Evolutionary conservation across 2,329 filamentous ascomycete genomes (phyloP), one percentile per base, ranked within the genome.

Genomic region (Pseudogymnoascus sp.): DNA sequence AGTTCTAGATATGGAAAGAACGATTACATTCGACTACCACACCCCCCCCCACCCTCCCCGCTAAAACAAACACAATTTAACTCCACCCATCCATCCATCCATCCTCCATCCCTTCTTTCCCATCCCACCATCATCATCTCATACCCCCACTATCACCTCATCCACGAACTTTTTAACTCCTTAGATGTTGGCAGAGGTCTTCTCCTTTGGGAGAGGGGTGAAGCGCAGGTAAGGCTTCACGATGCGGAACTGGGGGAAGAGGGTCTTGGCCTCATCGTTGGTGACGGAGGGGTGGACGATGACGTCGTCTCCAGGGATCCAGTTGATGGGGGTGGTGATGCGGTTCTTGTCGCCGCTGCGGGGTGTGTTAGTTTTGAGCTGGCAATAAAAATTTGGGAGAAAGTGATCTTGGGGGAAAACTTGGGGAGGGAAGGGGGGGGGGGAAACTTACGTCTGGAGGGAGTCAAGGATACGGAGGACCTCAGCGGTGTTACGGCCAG

Each of bases 321-420:
- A 96, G 82, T 96, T 89, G 77, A 96, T 92, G 60, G 92, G 92
- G 63, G 90, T 94, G 68, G 89, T 92, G 73, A 96, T 79, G 71
- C 88, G 89, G 83, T 93, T 86, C 84, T 91, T 92, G 79, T 96
- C 92, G 65, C 88, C 91, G 47, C 44, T 50, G n/a, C n/a, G 23
- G 44, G 44, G 6, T 7, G 23, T 50, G 44, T 50, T 50, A 50
- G 44, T n/a, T 50, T 28, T 23, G 12, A 1, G 3, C 38, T 21
- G 16, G 38, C 11, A 42, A 5, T 16, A 10, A 10, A 40, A 38
- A 5, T 0, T 10, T 59, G n/a, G 8, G 21, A 21, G 2, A 21
- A 21, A 21, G 21, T 2, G 21, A 21, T 21, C 21, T 21, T 21
- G 21, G 21, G 21, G 21, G 21, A 3, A 3, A 21, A 5, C 2